These are phyloP conservation scores for Talaromyces amestolkiae DNA, from an alignment of 2,329 filamentous ascomycete species.

Conservation along the genomic window DNA sequence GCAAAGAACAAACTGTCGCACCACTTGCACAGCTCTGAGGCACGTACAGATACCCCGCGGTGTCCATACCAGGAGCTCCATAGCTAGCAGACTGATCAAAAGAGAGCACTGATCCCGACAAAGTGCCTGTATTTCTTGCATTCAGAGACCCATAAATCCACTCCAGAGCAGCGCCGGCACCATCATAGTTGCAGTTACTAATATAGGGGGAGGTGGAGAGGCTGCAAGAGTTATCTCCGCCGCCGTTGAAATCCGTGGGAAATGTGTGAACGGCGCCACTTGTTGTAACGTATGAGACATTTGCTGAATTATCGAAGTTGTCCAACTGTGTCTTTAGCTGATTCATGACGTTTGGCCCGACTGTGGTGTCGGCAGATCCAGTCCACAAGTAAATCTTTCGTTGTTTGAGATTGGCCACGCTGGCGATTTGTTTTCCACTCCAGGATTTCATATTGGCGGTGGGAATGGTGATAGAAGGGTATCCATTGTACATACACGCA, in stretches of 20 bases:
- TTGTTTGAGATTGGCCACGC: conserved; percentile 12
- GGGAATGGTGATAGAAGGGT: conserved; percentile 21
- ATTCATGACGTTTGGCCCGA: conserved; percentile 23
- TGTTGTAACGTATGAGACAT: conserved; percentile 19
- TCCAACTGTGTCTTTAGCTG: conserved; percentile 18
- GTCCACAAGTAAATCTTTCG: conserved; percentile 22
- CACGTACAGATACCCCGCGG: conserved; percentile 22
- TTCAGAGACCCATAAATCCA: conserved; percentile 21
- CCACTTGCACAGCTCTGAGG: conserved; percentile 19
- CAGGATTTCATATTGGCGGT: conserved; percentile 22
- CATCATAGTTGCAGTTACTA: conserved; percentile 24
- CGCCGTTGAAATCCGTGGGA: conserved; percentile 21
- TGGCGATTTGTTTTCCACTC: conserved; percentile 22
- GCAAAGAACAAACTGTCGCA: conserved; percentile 20
- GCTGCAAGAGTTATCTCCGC: conserved; percentile 21
- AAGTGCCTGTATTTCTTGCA: conserved; percentile 16
- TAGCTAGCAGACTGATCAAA: conserved; percentile 21
- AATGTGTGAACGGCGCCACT: conserved; percentile 22
- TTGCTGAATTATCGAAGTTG: conserved; percentile 15
- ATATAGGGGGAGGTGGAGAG: conserved; percentile 19
- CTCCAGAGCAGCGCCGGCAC: conserved; percentile 21
- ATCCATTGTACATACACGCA: conserved; percentile 23
- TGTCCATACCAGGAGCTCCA: conserved; percentile 22
- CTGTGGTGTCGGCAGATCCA: conserved; percentile 19
- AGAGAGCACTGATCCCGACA: conserved; percentile 16